A percentile compares a stretch with the other conserved stretches of the same genome.
These are phyloP conservation scores for Xerocomellus dryophilus DNA, from an alignment of 768 basidiomycete genomes.

Conservation along the genomic window DNA sequence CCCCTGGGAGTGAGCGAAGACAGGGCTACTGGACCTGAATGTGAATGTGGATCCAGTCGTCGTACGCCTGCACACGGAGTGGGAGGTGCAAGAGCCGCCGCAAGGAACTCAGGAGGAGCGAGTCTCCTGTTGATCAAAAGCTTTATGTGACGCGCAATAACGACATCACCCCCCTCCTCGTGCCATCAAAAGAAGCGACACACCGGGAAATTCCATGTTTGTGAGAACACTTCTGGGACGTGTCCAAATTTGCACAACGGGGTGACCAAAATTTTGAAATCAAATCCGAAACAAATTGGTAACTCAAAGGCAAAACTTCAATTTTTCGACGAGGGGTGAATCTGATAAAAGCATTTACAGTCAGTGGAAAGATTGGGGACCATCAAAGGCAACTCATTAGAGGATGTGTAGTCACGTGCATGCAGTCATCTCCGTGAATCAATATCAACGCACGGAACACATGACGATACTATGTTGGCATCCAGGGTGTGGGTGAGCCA, in stretches of 20 bases:
- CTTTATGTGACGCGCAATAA: slow-evolving; percentile 24
- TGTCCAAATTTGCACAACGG: slow-evolving; percentile 1
- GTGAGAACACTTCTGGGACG: slow-evolving; percentile 13
- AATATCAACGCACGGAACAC: background rate
- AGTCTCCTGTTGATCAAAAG: slow-evolving; percentile 2
- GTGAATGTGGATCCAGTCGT: slow-evolving; percentile 12
- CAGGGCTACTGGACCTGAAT: background rate
- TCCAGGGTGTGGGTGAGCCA: background rate
- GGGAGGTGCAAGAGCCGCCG: slow-evolving; percentile 11
- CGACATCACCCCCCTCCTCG: slow-evolving; percentile 14
- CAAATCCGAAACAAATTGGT: background rate
- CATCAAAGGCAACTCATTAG: too few relatives aligned
- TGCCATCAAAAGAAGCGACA: slow-evolving; percentile 27
- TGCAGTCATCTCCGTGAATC: slow-evolving; percentile 26
- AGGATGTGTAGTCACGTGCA: slow-evolving; percentile 5
- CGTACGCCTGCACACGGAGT: slow-evolving; percentile 25
- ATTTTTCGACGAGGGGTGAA: background rate
- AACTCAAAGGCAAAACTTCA: background rate
- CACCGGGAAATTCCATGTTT: slow-evolving; percentile 22
- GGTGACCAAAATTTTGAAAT: background rate
- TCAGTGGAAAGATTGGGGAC: background rate
- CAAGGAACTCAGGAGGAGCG: slow-evolving; percentile 1
- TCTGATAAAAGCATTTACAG: background rate
- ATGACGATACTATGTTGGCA: background rate
- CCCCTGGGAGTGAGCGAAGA: background rate